Evolutionary conservation across 768 basidiomycete species (phyloP).

Genomic region (Naganishia kalamii): DNA sequence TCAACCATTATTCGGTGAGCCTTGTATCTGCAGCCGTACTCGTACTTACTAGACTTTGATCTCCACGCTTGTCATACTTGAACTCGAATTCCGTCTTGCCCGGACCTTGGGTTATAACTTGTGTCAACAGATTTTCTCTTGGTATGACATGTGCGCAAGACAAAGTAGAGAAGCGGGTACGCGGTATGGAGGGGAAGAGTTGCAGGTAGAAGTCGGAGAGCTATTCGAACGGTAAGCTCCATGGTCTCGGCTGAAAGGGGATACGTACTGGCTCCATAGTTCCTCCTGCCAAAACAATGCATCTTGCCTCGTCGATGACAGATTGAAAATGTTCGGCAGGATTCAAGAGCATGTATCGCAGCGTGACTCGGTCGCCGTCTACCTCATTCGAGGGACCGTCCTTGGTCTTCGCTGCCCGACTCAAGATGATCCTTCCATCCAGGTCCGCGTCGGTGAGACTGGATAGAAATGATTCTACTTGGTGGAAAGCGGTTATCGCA

Average conservation of each 20-base stretch:
- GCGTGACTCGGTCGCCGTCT: constrained; percentile 50
- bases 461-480: constrained; percentile 69
- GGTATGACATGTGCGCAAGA: constrained; percentile 93
- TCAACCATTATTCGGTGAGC: not conserved
- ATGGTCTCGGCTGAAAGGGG: no score
- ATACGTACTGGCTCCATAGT: constrained; percentile 90
- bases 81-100: constrained; percentile 68
- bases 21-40: not conserved
- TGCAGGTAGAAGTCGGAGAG: constrained; percentile 80
- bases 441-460: constrained; percentile 72
- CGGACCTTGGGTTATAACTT: constrained; percentile 70
- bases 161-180: constrained; percentile 65
- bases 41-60: constrained; percentile 58
- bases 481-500: constrained; percentile 65
- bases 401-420: constrained; percentile 19
- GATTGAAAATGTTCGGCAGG: constrained; percentile 79
- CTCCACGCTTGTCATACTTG: constrained; percentile 67
- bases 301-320: constrained; percentile 70
- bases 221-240: no score
- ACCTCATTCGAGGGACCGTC: not conserved
- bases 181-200: constrained; percentile 63
- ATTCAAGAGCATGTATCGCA: constrained; percentile 89
- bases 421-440: constrained; percentile 69
- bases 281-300: constrained; percentile 88
- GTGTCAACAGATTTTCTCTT: constrained; percentile 63